These are phyloP conservation scores for Pyrenophora tritici-repentis DNA, from an alignment of 2,329 filamentous ascomycete genomes.

Conservation along the genomic window DNA sequence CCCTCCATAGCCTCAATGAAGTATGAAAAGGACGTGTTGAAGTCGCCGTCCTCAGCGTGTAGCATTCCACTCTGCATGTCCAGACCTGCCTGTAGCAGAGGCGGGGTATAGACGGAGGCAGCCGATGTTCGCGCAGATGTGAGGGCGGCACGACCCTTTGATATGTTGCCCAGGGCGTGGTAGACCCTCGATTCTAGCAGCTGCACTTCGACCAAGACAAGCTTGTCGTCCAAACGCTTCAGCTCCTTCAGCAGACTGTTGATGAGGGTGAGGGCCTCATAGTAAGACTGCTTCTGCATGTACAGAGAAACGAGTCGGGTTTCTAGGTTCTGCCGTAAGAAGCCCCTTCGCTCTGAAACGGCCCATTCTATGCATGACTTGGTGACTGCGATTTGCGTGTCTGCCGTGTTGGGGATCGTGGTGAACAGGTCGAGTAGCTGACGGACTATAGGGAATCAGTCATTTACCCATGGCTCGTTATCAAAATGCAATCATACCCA, in stretches of 20 bases:
- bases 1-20: constrained; percentile 99
- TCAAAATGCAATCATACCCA: constrained; percentile 67
- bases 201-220: constrained; percentile 96
- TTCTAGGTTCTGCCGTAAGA: constrained; percentile 97
- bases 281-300: constrained; percentile 97
- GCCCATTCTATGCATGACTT: constrained; percentile 99
- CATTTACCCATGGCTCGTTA: not conserved
- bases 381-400: constrained; percentile 91
- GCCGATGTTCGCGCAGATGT: constrained; percentile 94
- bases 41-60: constrained; percentile 97
- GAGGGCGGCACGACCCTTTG: constrained; percentile 92
- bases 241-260: constrained; percentile 94
- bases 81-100: constrained; percentile 89
- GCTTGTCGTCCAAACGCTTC: constrained; percentile 97
- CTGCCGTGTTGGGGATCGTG: constrained; percentile 89
- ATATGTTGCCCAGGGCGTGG: constrained; percentile 93
- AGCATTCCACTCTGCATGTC: constrained; percentile 99
- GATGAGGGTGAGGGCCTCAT: constrained; percentile 94
- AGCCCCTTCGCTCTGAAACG: constrained; percentile 88
- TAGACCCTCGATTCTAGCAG: constrained; percentile 96
- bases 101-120: constrained; percentile 95
- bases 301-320: constrained; percentile 90
- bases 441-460: constrained; percentile 67
- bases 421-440: constrained; percentile 95
- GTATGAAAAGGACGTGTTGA: constrained; percentile 98